A percentile compares a stretch with the other conserved stretches of the same genome.
These are phyloP conservation scores for Cicer pinnatifidum DNA, from an alignment of 306 rosid genomes.

Conservation along the genomic window DNA sequence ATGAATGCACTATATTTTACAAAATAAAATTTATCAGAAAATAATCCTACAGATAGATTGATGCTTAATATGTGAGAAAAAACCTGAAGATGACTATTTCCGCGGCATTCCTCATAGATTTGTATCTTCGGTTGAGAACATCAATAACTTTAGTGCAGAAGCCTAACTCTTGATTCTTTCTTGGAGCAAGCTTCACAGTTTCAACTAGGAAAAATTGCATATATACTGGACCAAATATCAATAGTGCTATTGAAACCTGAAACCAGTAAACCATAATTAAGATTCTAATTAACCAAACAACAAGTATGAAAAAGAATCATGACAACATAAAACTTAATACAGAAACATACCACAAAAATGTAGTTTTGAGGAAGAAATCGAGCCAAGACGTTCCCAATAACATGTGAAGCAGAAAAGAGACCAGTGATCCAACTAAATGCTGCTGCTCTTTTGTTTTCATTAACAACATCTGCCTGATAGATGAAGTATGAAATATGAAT, in stretches of 20 bases:
- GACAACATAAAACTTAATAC: neutral
- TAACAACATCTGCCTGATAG: constrained; percentile 69
- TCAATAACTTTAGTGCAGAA: constrained; percentile 51
- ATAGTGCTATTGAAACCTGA: constrained; percentile 73
- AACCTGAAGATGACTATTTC: constrained; percentile 69
- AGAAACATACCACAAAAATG: constrained; percentile 57
- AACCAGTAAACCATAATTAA: constrained; percentile 31
- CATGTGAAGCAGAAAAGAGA: constrained; percentile 66
- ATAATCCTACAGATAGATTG: neutral
- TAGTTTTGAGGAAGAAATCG: constrained; percentile 59
- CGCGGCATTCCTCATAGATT: constrained; percentile 67
- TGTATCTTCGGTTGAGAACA: constrained; percentile 57
- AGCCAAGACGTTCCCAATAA: constrained; percentile 63
- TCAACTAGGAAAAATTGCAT: constrained; percentile 75
- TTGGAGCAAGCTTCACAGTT: constrained; percentile 51
- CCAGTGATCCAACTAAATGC: constrained; percentile 73
- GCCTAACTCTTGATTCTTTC: constrained; percentile 42
- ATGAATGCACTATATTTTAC: neutral
- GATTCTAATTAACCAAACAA: constrained; percentile 1
- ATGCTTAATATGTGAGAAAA: neutral
- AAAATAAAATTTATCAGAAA: constrained; percentile 15
- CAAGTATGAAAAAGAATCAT: constrained; percentile 25
- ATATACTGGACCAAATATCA: constrained; percentile 66
- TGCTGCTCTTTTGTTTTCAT: constrained; percentile 59
- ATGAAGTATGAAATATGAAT: constrained; percentile 33